These are phyloP conservation scores for Salvia sclarea DNA, from an alignment of 305 asterid genomes.

Conservation along the genomic window DNA sequence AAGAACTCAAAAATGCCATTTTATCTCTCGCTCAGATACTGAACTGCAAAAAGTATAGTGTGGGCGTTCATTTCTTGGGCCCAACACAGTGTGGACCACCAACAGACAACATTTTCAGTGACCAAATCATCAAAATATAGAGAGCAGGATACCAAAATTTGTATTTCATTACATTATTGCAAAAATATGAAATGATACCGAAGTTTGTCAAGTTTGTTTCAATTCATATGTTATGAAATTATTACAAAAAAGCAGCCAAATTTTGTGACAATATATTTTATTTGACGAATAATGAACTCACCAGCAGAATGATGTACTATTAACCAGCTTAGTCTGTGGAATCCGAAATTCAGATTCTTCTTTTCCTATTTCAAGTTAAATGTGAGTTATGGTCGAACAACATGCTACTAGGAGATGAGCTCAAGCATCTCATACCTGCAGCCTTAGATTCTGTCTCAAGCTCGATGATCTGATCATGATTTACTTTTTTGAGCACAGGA, in stretches of 20 bases:
- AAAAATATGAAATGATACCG: not conserved
- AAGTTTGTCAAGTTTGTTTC: not conserved
- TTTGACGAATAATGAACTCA: constrained; percentile 34
- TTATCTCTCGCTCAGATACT: not conserved
- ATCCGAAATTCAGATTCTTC: constrained; percentile 52
- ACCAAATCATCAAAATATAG: not conserved
- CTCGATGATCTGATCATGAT: constrained; percentile 62
- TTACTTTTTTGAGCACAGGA: constrained; percentile 76
- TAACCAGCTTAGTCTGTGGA: constrained; percentile 48
- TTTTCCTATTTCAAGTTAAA: constrained; percentile 53
- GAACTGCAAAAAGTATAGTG: not conserved
- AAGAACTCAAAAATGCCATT: not conserved
- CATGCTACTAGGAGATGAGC: constrained; percentile 20
- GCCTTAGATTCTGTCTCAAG: constrained; percentile 68
- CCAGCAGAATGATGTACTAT: constrained; percentile 57
- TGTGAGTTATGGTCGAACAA: constrained; percentile 22
- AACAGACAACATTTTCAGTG: not conserved
- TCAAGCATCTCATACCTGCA: constrained; percentile 52
- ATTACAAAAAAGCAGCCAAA: not conserved
- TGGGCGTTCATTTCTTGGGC: not conserved
- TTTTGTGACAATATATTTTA: not conserved
- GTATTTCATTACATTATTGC: not conserved
- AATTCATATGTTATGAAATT: not conserved
- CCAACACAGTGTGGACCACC: not conserved
- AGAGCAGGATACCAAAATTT: not conserved